A percentile compares a stretch with the other conserved stretches of the same genome.
phyloP scores from a whole-genome alignment of 1,284 basidiomycete species.

The Austroboletus novae-zelandiae region DNA sequence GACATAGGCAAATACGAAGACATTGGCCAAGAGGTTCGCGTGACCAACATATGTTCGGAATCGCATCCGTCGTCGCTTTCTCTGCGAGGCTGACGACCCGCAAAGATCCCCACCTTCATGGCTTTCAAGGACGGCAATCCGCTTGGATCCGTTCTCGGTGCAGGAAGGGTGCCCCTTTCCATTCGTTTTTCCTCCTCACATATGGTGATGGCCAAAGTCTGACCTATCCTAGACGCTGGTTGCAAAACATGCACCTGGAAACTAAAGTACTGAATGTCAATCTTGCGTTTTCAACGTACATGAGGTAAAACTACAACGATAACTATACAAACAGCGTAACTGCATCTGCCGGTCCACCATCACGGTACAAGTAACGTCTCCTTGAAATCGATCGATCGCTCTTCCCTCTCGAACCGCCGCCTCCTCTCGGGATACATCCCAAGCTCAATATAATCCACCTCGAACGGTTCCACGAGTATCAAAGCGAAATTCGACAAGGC shows the following conservation, averaged over 20 bases:
- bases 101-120: constrained; percentile 17
- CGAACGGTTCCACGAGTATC: constrained; percentile 56
- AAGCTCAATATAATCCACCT: background rate
- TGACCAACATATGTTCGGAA: constrained; percentile 3
- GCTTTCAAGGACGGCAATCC: constrained; percentile 13
- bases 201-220: background rate
- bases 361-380: background rate
- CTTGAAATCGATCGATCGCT: background rate
- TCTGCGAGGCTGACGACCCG: background rate
- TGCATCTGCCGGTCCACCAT: too few relatives aligned
- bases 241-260: constrained; percentile 5
- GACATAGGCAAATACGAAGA: background rate
- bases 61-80: background rate
- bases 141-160: constrained; percentile 3
- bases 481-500: constrained; percentile 64
- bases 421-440: background rate
- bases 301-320: background rate
- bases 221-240: constrained; percentile 3
- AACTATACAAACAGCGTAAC: background rate
- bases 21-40: constrained; percentile 6
- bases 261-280: background rate
- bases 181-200: background rate
- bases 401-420: background rate
- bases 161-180: background rate
- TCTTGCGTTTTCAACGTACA: background rate